A percentile compares a stretch with the other conserved stretches of the same genome.
These are phyloP conservation scores for Nannochloropsis salina DNA, from an alignment of 108 stramenopile species.

Conservation along the genomic window DNA sequence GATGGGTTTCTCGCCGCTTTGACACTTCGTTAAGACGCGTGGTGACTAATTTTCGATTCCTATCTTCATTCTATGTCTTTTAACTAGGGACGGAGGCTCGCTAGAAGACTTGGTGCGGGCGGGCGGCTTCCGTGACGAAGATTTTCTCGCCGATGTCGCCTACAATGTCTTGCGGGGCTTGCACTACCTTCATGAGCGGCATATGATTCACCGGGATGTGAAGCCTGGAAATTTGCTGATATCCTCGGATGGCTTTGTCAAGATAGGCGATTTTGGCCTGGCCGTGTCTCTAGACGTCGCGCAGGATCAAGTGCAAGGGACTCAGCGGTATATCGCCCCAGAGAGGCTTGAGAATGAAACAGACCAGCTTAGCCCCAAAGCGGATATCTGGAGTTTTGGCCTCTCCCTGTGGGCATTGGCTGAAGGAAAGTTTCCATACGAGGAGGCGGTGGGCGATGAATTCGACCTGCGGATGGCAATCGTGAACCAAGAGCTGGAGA, in stretches of 20 bases:
- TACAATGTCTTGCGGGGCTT: constrained; percentile 54
- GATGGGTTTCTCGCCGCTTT: too few species aligned
- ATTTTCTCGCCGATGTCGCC: constrained; percentile 49
- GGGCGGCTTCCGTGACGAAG: constrained; percentile 55
- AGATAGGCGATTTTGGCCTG: constrained; percentile 60
- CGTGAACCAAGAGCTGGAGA: background rate
- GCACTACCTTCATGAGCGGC: constrained; percentile 49
- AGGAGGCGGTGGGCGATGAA: constrained; percentile 20
- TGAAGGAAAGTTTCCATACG: constrained; percentile 19
- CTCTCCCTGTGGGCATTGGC: background rate
- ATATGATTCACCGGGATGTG: constrained; percentile 62
- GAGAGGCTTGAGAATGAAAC: background rate
- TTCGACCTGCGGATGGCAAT: constrained; percentile 13
- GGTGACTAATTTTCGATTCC: too few species aligned
- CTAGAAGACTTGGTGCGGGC: constrained; percentile 7
- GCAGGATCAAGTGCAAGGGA: background rate
- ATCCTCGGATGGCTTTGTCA: constrained; percentile 40
- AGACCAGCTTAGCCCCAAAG: constrained; percentile 18
- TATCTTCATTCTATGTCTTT: background rate
- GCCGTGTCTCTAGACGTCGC: constrained; percentile 2
- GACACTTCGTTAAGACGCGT: too few species aligned
- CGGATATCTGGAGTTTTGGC: constrained; percentile 21
- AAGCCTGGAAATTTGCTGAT: constrained; percentile 62
- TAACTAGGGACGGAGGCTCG: background rate
- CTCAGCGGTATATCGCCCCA: background rate